Evolutionary conservation across 345 rosid genomes (phyloP), one percentile per base, ranked within the genome.

Genomic region (Linum trigynum): DNA sequence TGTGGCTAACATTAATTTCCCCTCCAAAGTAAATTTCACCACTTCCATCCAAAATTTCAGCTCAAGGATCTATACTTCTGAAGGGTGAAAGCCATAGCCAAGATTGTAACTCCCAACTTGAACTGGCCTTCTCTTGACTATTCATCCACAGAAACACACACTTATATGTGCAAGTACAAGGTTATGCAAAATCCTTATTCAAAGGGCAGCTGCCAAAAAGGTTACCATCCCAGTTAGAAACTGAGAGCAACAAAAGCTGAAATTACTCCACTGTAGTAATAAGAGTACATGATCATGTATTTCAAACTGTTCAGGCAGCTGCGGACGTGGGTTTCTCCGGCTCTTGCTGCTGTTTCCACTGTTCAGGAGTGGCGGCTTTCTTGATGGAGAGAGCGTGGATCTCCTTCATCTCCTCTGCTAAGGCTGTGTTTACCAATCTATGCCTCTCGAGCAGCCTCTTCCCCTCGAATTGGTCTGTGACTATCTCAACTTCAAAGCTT

Each of bases 401-500:
- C 75, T 89, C 70, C 77, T 86, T 85, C 88, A 92, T 83, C 81
- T 92, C 96, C 78, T 83, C 89, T 63, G 79, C 88, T 39, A 92
- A 75, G 35, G 95, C 89, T 14, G 84, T 79, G 10, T 92, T 92
- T 65, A 89, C 95, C 17, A 85, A 67, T 36, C 95, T 77, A 70
- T 89, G 96, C 80, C 98, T 85, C 72, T 86, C 98, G 41, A 92
- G 82, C 81, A 92, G 68, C 69, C 88, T 82, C 85, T 92, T 92
- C 65, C 89, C 98, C 76, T 87, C 85, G 37, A 92, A 92, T 68
- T 87, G 82, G 71, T 82, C 86, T 0, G 89, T 82, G 2, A 82
- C 91, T 51, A 92, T 83, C 81, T 87, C 95, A 14, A 89, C 50
- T 0, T 59, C 87, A 67, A 87, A 92, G 62, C 92, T 89, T 4